Conservation (phyloP, 495 filamentous ascomycete genomes). For the Aspergillus haitiensis region DNA sequence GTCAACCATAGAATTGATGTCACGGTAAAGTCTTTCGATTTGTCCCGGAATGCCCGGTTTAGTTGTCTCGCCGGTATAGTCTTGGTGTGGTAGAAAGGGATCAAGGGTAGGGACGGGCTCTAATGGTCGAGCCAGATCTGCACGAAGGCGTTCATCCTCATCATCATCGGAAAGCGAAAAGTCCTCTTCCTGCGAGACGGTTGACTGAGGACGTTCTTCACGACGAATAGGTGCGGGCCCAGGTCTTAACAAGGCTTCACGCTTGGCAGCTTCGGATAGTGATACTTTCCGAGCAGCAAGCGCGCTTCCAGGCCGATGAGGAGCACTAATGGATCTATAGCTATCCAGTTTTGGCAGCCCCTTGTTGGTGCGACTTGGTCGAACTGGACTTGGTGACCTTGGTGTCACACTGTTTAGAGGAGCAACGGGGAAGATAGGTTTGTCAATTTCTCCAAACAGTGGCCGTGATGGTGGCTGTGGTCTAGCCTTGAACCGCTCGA, state of each 20-base stretch:
- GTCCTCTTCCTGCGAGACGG: constrained; percentile 40
- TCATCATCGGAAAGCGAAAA: constrained; percentile 56
- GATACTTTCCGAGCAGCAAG: constrained; percentile 43
- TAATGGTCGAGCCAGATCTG: constrained; percentile 54
- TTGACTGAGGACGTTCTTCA: constrained; percentile 35
- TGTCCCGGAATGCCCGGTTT: constrained; percentile 68
- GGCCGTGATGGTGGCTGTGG: constrained; percentile 32
- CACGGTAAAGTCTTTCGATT: constrained; percentile 83
- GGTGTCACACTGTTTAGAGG: constrained; percentile 54
- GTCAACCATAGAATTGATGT: constrained; percentile 96
- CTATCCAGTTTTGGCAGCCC: constrained; percentile 52
- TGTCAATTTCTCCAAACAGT: constrained; percentile 69
- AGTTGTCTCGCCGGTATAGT: constrained; percentile 59
- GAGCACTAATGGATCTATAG: constrained; percentile 58
- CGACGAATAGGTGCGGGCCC: constrained; percentile 29
- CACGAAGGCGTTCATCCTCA: constrained; percentile 62
- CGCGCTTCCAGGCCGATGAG: constrained; percentile 42
- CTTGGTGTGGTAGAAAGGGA: constrained; percentile 66
- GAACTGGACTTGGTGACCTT: constrained; percentile 78
- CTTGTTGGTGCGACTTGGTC: constrained; percentile 45
- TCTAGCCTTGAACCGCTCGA: constrained; percentile 35
- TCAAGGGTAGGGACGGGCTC: constrained; percentile 55
- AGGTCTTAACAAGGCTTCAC: constrained; percentile 30
- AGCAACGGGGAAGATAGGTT: constrained; percentile 59
- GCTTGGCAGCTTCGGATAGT: constrained; percentile 37